Evolutionary conservation across 2,329 filamentous ascomycete species (phyloP), one percentile per base, ranked within the genome.

Genomic region (Blumeriella jaapii): DNA sequence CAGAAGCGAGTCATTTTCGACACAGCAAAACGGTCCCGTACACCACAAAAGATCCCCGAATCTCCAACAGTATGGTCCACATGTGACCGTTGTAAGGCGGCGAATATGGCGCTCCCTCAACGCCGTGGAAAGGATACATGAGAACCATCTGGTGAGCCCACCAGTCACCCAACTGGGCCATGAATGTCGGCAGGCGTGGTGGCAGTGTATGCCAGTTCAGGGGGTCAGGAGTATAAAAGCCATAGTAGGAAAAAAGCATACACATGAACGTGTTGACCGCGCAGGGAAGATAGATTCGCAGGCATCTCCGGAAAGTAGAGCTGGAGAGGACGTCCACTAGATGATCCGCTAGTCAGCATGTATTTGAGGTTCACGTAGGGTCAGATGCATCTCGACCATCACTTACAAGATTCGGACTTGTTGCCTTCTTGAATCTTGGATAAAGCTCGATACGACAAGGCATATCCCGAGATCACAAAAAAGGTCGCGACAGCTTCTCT

Each of bases 391-490:
- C n/a, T n/a, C n/a, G n/a, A n/a, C n/a, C n/a, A n/a, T n/a, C n/a
- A n/a, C n/a, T n/a, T n/a, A n/a, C n/a, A n/a, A n/a, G n/a, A n/a
- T 6, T 50, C 50, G 10, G 52, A 53, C 23, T 49, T 43, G 19
- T 60, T 47, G 20, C 55, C 49, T 5, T 51, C 46, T 24, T 59
- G 60, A 2, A 61, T 52, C 6, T 54, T 48, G 19, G 53, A 50
- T n/a, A 67, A 45, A 1, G 63, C 58, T 38, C 61, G 60, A 41
- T 58, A 55, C 3, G 59, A 59, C 17, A 67, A 54, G 1, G 58
- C 63, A 41, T 64, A 66, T 13, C 64, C 64, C 1, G 63, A 66
- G 15, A 68, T 61, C 40, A 67, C 57, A 48, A 67, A 67, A 51
- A 68, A 67, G 27, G 67, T 55, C 41, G 62, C 57, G 2, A 67